Evolutionary conservation across 257 asterid species (phyloP).

Genomic region (Penstemon davidsonii): DNA sequence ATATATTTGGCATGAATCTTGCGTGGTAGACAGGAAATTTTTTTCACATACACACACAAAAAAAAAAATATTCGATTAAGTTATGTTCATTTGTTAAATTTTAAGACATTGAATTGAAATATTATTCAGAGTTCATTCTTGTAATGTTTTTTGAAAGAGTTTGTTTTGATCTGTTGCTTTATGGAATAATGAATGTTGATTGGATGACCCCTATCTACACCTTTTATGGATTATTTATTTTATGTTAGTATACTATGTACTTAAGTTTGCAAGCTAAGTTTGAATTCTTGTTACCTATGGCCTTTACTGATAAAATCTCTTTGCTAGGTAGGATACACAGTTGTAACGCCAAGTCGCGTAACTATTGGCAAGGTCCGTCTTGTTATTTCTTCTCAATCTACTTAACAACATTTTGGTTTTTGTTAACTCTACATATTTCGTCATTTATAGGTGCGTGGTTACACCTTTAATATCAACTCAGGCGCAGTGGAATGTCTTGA

Average conservation of each 20-base stretch:
- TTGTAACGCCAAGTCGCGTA: slow-evolving; percentile 46
- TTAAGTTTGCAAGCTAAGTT: neutral
- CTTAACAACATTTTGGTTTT: slow-evolving; percentile 3
- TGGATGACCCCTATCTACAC: slow-evolving; percentile 8
- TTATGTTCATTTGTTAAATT: neutral
- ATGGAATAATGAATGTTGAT: neutral
- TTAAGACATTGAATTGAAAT: slow-evolving; percentile 1
- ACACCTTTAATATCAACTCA: slow-evolving; percentile 56
- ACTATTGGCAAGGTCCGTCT: slow-evolving; percentile 57
- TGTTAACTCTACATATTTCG: slow-evolving; percentile 9
- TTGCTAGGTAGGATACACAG: slow-evolving; percentile 66
- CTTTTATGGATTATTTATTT: neutral
- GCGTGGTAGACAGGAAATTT: no score
- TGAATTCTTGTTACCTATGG: neutral
- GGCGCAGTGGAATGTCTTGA: slow-evolving; percentile 61
- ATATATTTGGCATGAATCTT: no score
- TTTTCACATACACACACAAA: no score
- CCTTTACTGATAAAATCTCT: slow-evolving; percentile 21
- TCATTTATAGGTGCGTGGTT: slow-evolving; percentile 62
- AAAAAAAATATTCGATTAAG: no score
- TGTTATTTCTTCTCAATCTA: slow-evolving; percentile 12
- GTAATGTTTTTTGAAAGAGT: neutral
- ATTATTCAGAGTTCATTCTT: no score
- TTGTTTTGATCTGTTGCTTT: slow-evolving; percentile 3
- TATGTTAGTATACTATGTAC: neutral